Evolutionary conservation across 176 grass and related monocot species (phyloP), one percentile per base, ranked within the genome.

Genomic region (Oryza australiensis): DNA sequence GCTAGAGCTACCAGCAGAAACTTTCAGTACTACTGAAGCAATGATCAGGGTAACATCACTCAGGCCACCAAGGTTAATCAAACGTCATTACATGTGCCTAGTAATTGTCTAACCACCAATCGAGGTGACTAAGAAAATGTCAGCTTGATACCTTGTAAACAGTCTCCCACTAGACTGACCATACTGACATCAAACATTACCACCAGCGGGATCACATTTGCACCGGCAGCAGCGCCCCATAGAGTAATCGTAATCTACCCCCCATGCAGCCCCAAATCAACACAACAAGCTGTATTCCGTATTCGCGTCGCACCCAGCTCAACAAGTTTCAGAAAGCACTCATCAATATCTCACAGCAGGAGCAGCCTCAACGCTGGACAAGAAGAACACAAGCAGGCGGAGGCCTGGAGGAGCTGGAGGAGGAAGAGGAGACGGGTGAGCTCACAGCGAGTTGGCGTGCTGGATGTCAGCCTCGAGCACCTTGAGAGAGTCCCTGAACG

Each of bases 401-500:
- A n/a, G n/a, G n/a, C n/a, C n/a, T n/a, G n/a, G n/a, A n/a, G n/a
- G n/a, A n/a, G n/a, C n/a, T n/a, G n/a, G 55, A 23, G 55, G n/a
- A 11, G 20, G 20, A 22, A 3, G 55, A 60, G 1, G n/a, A 24
- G 4, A 1, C 18, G 32, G 66, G 26, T 1, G 75, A 46, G 78
- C 89, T 82, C 87, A 97, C 94, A 94, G 64, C 15, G 89, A 87
- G 92, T 97, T 97, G 76, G 94, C 94, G 83, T 94, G 92, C 81
- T 94, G 92, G 89, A 97, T 90, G 80, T 94, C 92, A 77, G 94
- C 89, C 85, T 97, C 89, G 75, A 97, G 92, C 83, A 94, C 85
- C 89, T 97, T 94, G 55, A 94, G 82, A 73, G 94, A 97, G 64
- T 97, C 94, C 87, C 91, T 87, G 88, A 97, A 97, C 70, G 92